Percentiles rank a stretch among this genome's conserved stretches.
Conservation (phyloP, 1,139 yeast genomes). For the Ashbya aceris region DNA sequence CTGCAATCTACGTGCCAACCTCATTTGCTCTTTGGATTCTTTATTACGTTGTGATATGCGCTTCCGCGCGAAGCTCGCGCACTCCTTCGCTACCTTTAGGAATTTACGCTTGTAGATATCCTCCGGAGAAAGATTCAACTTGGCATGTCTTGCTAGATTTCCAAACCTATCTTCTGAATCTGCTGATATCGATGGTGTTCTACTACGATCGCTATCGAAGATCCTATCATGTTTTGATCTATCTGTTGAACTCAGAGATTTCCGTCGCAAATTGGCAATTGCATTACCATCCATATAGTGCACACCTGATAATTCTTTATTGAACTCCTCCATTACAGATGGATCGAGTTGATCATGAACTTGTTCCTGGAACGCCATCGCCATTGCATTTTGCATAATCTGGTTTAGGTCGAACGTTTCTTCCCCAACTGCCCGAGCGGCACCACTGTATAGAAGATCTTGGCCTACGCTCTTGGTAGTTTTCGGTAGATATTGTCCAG, state of each 20-base stretch:
- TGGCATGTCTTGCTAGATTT: background rate
- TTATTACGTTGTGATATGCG: conserved; percentile 18
- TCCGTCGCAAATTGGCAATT: background rate
- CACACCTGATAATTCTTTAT: conserved; percentile 43
- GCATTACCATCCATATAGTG: conserved; percentile 28
- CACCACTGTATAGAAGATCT: background rate
- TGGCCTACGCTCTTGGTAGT: background rate
- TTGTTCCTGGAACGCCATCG: conserved; percentile 45
- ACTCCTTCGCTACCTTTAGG: conserved; percentile 18
- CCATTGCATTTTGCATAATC: conserved; percentile 63
- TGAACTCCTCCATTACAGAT: conserved; percentile 45
- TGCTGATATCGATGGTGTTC: too few species aligned
- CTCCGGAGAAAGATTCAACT: conserved; percentile 10
- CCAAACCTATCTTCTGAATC: background rate
- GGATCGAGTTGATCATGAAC: conserved; percentile 15
- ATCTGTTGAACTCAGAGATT: background rate
- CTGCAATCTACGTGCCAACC: conserved; percentile 13
- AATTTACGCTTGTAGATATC: conserved; percentile 18
- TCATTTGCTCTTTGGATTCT: conserved; percentile 12
- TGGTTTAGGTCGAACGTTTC: conserved; percentile 49
- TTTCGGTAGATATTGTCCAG: background rate
- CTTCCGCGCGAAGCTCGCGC: conserved; percentile 23
- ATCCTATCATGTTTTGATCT: conserved; percentile 1
- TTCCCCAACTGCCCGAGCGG: conserved; percentile 15
- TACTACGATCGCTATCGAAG: background rate